These are phyloP conservation scores for Trifolium dubium DNA, from an alignment of 306 rosid species.

Conservation along the genomic window DNA sequence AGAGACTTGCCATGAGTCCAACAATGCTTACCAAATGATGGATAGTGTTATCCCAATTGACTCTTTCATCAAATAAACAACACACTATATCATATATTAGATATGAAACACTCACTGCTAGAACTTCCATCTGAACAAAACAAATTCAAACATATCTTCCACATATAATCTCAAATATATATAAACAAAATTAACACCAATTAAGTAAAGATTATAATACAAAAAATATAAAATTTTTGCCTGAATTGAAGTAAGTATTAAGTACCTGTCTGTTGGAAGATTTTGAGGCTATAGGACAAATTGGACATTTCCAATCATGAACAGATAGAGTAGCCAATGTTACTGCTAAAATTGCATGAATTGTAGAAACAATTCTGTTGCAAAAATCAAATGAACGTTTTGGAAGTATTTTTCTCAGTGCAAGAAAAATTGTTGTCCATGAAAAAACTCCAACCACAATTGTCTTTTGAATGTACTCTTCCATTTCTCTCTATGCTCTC, in stretches of 20 bases:
- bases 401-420: slow-evolving; percentile 51
- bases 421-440: slow-evolving; percentile 66
- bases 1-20: slow-evolving; percentile 72
- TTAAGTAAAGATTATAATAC: background rate
- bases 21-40: slow-evolving; percentile 85
- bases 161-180: slow-evolving; percentile 1
- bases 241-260: background rate
- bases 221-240: no score
- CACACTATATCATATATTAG: slow-evolving; percentile 74
- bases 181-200: background rate
- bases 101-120: slow-evolving; percentile 72
- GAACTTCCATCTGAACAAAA: slow-evolving; percentile 60
- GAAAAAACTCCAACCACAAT: slow-evolving; percentile 65
- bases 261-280: slow-evolving; percentile 67
- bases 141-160: slow-evolving; percentile 23
- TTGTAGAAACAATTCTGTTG: slow-evolving; percentile 69
- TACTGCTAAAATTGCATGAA: slow-evolving; percentile 73
- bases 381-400: slow-evolving; percentile 64
- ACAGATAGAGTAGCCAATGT: slow-evolving; percentile 67
- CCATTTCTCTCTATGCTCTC: slow-evolving; percentile 43
- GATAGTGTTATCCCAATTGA: slow-evolving; percentile 61
- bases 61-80: slow-evolving; percentile 67
- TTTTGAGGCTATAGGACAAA: slow-evolving; percentile 62
- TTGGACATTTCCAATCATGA: slow-evolving; percentile 74
- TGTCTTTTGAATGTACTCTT: slow-evolving; percentile 45